Conservation (phyloP, 73 alveolate species). For the Tetrahymena elliotti region DNA sequence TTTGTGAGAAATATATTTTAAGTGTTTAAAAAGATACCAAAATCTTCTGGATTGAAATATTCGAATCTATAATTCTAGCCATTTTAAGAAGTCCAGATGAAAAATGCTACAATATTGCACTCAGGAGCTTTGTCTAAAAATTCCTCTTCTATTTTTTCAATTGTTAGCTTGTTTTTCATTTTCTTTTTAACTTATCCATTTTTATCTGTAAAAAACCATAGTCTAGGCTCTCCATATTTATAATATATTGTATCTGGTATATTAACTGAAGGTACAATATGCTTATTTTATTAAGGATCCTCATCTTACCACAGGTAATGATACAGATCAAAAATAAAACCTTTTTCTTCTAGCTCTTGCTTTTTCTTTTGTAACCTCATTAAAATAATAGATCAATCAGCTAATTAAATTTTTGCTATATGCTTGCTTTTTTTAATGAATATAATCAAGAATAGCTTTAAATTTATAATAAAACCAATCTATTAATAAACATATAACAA, state of each 20-base stretch:
- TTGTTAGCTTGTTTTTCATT: not conserved
- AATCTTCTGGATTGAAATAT: not conserved
- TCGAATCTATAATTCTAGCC: not conserved
- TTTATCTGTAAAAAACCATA: not conserved
- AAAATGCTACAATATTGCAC: not conserved
- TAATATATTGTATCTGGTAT: not conserved
- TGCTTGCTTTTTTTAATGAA: not conserved
- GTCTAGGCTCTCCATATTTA: not conserved
- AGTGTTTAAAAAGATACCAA: not conserved
- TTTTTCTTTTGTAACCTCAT: not conserved
- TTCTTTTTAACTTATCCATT: not conserved
- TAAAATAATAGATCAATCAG: not conserved
- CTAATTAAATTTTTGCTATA: not conserved
- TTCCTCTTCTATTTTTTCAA: not conserved
- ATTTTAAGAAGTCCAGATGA: not conserved
- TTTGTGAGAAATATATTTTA: not conserved
- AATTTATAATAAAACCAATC: not conserved
- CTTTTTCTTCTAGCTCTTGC: not conserved
- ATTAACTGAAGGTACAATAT: not conserved
- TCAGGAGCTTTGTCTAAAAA: not conserved
- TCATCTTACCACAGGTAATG: not conserved
- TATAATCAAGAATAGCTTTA: not conserved
- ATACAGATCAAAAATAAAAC: not conserved
- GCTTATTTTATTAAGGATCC: not conserved
- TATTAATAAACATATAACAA: not conserved